Evolutionary conservation across 768 basidiomycete genomes (phyloP).

Genomic region (Suillus luteus): DNA sequence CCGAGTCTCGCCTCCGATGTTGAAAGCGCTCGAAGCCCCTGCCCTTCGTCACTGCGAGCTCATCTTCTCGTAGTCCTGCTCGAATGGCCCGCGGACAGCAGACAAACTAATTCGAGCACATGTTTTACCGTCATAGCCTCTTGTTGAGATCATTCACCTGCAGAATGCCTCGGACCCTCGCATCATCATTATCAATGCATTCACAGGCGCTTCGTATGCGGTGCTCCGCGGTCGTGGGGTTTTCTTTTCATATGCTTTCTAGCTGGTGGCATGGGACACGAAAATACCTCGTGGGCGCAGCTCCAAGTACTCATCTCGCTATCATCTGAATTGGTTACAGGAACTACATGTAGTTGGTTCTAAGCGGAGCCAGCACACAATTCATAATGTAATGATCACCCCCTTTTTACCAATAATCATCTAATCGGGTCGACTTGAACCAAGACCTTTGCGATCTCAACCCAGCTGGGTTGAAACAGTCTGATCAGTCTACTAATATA

Average conservation of each 20-base stretch:
- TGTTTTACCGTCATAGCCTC: conserved; percentile 25
- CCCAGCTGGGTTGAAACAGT: neutral
- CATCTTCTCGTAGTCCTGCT: conserved; percentile 30
- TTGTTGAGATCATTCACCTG: conserved; percentile 28
- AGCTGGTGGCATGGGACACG: neutral
- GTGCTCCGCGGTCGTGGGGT: conserved; percentile 26
- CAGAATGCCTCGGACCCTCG: conserved; percentile 30
- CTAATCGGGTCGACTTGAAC: neutral
- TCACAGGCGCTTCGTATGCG: conserved; percentile 22
- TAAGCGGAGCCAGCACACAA: neutral
- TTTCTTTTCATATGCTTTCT: conserved; percentile 22
- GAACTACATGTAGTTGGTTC: neutral
- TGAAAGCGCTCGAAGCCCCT: conserved; percentile 30
- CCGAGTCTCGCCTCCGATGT: conserved; percentile 25
- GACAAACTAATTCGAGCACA: conserved; percentile 22
- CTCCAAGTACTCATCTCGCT: neutral
- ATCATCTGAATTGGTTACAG: neutral
- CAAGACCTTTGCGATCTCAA: neutral
- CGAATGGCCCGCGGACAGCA: conserved; percentile 25
- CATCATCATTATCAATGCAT: conserved; percentile 30
- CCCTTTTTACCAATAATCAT: neutral
- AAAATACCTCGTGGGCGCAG: neutral
- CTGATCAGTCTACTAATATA: neutral
- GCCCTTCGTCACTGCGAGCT: conserved; percentile 33
- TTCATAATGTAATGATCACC: neutral